Evolutionary conservation across 1,139 yeast species (phyloP), one percentile per base, ranked within the genome.

Genomic region (Protomyces inundatus): DNA sequence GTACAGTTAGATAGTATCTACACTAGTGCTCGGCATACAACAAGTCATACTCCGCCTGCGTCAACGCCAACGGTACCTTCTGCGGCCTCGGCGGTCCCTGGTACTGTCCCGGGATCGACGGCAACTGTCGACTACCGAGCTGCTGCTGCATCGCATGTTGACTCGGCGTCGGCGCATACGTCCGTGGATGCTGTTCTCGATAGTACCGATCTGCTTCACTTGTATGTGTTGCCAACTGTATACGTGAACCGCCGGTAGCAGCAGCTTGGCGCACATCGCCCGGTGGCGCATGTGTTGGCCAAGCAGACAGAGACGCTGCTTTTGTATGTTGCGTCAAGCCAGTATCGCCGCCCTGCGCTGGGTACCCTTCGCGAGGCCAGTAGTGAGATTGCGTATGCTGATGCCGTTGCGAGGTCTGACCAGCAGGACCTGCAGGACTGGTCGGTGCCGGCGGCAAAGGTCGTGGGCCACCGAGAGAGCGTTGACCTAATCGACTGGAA

Each of bases 51-150:
- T 58, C 62, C 23, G 45, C 62, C 36, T 40, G 62, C 6, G 62
- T 58, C 53, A 58, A 14, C 10, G 56, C 56, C 35, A 58, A 42
- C 33, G 62, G 62, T n/a, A 58, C 54, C 45, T 58, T 58, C 51
- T 55, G 56, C 4, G 62, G 62, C 30, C 52, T 16, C 14, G 56
- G 35, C 6, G 62, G 62, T 9, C 12, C 39, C 39, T 7, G 12
- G 12, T 36, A 12, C 16, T 42, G 48, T 30, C 48, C 48, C 12
- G 62, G 62, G 10, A 45, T 50, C 3, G 35, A 14, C 23, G 62
- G 62, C 16, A 58, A 52, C 34, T 55, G 56, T 35, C 62, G 30
- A 4, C 30, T 16, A 23, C 23, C 23, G 23, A 23, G 23, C 23
- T 23, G 23, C 14, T 45, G 34, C 6, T 34, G 55, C 42, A 36